These are phyloP conservation scores for Hyaloraphidium curvatum DNA, from an alignment of 192 early-diverging fungal species.

Conservation along the genomic window DNA sequence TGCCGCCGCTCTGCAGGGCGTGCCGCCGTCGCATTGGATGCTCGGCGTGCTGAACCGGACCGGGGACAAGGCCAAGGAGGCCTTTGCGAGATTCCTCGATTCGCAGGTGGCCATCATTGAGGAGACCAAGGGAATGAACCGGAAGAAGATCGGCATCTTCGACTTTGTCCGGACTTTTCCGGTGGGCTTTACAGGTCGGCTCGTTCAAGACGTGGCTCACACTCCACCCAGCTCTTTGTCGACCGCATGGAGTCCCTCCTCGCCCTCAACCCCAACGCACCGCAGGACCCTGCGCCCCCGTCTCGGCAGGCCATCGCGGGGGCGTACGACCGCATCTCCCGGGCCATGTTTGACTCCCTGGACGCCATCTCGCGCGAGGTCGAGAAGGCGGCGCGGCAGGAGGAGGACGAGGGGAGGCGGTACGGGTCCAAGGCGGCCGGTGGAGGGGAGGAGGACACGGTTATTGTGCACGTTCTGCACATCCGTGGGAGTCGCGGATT, in stretches of 20 bases:
- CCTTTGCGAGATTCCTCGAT: slow-evolving; percentile 18
- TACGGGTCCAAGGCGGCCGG: too few species aligned
- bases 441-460: too few species aligned
- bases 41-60: neutral
- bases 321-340: slow-evolving; percentile 66
- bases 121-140: slow-evolving; percentile 70
- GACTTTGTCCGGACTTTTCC: slow-evolving; percentile 79
- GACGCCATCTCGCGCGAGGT: slow-evolving; percentile 62
- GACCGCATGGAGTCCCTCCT: slow-evolving; percentile 41
- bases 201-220: neutral
- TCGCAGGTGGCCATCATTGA: slow-evolving; percentile 82
- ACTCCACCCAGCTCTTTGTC: slow-evolving; percentile 27
- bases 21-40: neutral
- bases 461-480: slow-evolving; percentile 1
- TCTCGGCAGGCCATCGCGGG: slow-evolving; percentile 49
- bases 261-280: neutral
- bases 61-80: slow-evolving; percentile 10
- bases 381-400: slow-evolving; percentile 40
- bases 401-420: slow-evolving; percentile 53
- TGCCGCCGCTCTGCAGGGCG: slow-evolving; percentile 2
- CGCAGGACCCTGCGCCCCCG: slow-evolving; percentile 12
- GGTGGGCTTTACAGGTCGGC: slow-evolving; percentile 16
- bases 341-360: slow-evolving; percentile 68
- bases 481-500: neutral
- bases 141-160: slow-evolving; percentile 77